phyloP scores from a whole-genome alignment of 2,329 filamentous ascomycete genomes.

The Ilyonectria destructans region DNA sequence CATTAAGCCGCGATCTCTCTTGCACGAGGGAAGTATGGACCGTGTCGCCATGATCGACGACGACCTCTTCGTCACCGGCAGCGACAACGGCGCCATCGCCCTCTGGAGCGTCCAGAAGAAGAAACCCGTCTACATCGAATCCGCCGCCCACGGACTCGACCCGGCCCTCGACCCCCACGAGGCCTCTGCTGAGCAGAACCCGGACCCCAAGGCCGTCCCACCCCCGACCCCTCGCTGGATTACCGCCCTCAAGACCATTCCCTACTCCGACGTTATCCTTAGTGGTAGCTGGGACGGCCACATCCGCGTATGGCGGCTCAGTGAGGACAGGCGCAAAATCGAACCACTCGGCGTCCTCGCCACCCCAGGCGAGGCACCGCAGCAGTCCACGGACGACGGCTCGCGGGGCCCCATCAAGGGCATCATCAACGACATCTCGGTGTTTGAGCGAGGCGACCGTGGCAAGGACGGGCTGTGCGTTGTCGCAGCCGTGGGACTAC shows the following conservation, averaged over 20 bases:
- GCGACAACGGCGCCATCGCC: conserved; percentile 89
- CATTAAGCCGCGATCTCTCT: conserved; percentile 68
- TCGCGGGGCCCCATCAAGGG: conserved; percentile 71
- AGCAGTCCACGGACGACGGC: conserved; percentile 50
- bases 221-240: conserved; percentile 86
- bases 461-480: conserved; percentile 86
- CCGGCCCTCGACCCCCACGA: conserved; percentile 77
- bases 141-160: conserved; percentile 89
- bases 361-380: conserved; percentile 44
- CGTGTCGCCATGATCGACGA: conserved; percentile 92
- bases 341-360: conserved; percentile 81
- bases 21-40: conserved; percentile 90
- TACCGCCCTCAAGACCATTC: conserved; percentile 88
- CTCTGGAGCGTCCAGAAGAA: conserved; percentile 96
- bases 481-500: conserved; percentile 88
- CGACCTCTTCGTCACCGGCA: conserved; percentile 91
- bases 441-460: conserved; percentile 87
- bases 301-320: conserved; percentile 88
- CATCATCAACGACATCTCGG: conserved; percentile 88
- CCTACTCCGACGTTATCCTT: conserved; percentile 91
- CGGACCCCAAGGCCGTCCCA: conserved; percentile 73
- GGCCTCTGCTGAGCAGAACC: conserved; percentile 80
- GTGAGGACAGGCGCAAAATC: conserved; percentile 85
- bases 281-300: conserved; percentile 94
- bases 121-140: conserved; percentile 88